Evolutionary conservation across 2,329 filamentous ascomycete species (phyloP).

Genomic region (Talaromyces marneffei): DNA sequence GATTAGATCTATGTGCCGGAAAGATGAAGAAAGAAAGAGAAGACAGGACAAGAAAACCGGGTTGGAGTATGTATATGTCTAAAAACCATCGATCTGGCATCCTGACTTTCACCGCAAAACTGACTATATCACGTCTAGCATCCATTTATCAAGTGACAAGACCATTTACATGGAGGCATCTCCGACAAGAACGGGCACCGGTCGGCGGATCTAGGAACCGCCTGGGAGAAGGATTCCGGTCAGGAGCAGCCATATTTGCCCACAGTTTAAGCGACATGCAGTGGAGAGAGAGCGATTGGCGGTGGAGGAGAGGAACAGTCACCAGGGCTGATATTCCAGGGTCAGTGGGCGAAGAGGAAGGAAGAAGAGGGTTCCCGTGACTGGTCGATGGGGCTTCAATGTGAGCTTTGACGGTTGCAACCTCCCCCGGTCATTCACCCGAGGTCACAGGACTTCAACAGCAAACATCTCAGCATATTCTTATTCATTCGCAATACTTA

Average conservation of each 20-base stretch:
- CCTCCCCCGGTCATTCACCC: background rate
- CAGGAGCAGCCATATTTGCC: background rate
- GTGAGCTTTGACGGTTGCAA: background rate
- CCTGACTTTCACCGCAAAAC: background rate
- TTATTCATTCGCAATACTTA: background rate
- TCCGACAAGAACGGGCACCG: background rate
- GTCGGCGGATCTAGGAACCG: background rate
- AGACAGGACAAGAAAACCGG: background rate
- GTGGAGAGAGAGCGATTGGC: slow-evolving; percentile 1
- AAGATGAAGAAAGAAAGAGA: background rate
- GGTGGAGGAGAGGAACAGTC: background rate
- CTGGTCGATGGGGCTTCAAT: background rate
- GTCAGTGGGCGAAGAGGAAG: slow-evolving; percentile 7
- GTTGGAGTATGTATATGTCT: background rate
- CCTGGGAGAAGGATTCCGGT: background rate
- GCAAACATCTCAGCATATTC: background rate
- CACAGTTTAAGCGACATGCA: background rate
- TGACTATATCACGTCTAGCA: slow-evolving; percentile 13
- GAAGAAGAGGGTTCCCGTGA: slow-evolving; percentile 8
- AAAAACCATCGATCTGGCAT: background rate
- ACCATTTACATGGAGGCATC: background rate
- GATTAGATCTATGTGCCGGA: background rate
- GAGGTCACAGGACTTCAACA: background rate
- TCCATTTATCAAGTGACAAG: slow-evolving; percentile 12
- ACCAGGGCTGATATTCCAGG: slow-evolving; percentile 1